Evolutionary conservation across 1,284 basidiomycete genomes (phyloP).

Genomic region (Cryptococcus neoformans): DNA sequence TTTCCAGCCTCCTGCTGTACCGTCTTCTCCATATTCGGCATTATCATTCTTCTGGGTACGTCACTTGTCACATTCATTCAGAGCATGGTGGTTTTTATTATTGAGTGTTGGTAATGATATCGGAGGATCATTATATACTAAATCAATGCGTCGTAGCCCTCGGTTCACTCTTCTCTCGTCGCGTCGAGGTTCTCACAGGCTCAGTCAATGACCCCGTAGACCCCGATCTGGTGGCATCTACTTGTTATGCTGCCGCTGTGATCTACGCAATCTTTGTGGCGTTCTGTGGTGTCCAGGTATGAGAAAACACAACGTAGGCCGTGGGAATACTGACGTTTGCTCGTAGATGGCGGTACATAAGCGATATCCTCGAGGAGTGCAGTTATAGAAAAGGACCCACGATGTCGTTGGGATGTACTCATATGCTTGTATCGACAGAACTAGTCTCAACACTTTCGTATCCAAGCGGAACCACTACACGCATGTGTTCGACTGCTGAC

Average conservation of each 20-base stretch:
- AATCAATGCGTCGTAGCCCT: slow-evolving; percentile 23
- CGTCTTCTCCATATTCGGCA: slow-evolving; percentile 54
- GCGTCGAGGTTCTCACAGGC: slow-evolving; percentile 53
- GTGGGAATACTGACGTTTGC: neutral
- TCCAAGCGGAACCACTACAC: neutral
- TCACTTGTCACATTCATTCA: slow-evolving; percentile 1
- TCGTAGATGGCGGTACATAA: slow-evolving; percentile 45
- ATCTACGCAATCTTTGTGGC: slow-evolving; percentile 53
- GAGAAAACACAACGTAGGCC: slow-evolving; percentile 5
- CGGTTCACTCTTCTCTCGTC: slow-evolving; percentile 38
- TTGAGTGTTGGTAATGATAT: neutral
- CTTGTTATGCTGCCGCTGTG: slow-evolving; percentile 54
- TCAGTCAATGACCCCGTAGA: slow-evolving; percentile 52
- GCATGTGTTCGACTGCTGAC: neutral
- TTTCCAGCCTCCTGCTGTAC: slow-evolving; percentile 55
- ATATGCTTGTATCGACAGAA: too few relatives aligned
- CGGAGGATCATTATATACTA: neutral
- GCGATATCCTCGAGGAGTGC: slow-evolving; percentile 49
- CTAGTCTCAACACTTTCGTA: neutral
- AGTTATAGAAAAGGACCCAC: slow-evolving; percentile 32
- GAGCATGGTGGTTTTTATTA: neutral
- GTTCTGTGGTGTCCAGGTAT: slow-evolving; percentile 55
- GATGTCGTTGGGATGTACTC: too few relatives aligned
- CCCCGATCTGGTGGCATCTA: slow-evolving; percentile 50
- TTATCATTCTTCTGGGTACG: slow-evolving; percentile 53